These are phyloP conservation scores for Arabidopsis suecica DNA, from an alignment of 345 rosid genomes.

Conservation along the genomic window DNA sequence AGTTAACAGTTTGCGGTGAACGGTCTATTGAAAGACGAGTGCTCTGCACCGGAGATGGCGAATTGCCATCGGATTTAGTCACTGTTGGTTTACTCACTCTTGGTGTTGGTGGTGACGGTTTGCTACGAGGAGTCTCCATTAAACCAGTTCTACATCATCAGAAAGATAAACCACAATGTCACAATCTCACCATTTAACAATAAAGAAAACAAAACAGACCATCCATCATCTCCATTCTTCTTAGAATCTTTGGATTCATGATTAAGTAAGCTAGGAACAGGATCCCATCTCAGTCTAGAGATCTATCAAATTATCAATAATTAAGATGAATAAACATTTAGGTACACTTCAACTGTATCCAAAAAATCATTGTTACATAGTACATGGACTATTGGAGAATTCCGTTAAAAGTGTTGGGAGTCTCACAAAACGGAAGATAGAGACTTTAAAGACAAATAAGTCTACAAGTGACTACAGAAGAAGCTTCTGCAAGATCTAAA, in stretches of 20 bases:
- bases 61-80: conserved; percentile 65
- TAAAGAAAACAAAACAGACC: conserved; percentile 36
- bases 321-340: conserved; percentile 1
- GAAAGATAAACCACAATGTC: conserved; percentile 42
- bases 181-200: conserved; percentile 52
- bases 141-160: conserved; percentile 66
- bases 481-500: conserved; percentile 35
- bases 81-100: conserved; percentile 61
- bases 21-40: conserved; percentile 73
- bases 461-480: background rate
- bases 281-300: conserved; percentile 13
- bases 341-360: background rate
- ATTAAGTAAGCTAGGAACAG: background rate
- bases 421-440: background rate
- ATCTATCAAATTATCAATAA: background rate
- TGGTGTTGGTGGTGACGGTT: conserved; percentile 69
- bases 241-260: conserved; percentile 9
- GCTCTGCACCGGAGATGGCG: conserved; percentile 62
- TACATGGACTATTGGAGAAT: conserved; percentile 10
- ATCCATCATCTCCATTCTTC: conserved; percentile 13
- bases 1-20: conserved; percentile 65
- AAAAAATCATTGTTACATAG: background rate
- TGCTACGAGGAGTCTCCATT: conserved; percentile 81
- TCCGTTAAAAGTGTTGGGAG: conserved; percentile 1
- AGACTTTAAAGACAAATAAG: background rate